phyloP scores from a whole-genome alignment of 495 filamentous ascomycete genomes.

The Neurospora pannonica region DNA sequence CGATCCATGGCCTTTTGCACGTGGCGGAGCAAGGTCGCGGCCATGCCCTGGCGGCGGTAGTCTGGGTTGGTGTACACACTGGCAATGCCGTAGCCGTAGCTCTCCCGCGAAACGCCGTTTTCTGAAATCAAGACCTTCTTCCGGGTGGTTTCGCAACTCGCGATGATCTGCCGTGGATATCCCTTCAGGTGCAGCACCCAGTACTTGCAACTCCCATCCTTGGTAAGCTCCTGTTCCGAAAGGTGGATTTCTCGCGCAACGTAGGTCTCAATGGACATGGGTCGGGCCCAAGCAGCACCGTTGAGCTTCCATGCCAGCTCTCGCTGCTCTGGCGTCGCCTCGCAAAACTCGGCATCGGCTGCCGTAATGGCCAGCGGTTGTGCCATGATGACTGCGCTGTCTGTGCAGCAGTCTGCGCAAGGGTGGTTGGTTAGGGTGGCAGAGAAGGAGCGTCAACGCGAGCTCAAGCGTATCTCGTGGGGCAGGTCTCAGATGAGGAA shows the following conservation, averaged over 20 bases:
- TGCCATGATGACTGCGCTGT: constrained; percentile 8
- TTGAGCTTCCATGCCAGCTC: constrained; percentile 12
- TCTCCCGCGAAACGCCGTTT: constrained; percentile 42
- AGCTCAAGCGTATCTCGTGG: background rate
- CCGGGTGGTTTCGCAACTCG: constrained; percentile 69
- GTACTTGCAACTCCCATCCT: constrained; percentile 49
- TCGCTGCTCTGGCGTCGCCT: constrained; percentile 16
- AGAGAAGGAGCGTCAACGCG: background rate
- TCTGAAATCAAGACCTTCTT: constrained; percentile 54
- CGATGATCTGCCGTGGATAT: constrained; percentile 44
- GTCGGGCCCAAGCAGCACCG: constrained; percentile 10
- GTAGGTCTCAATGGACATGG: constrained; percentile 43
- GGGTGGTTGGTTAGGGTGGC: background rate
- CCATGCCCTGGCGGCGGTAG: constrained; percentile 69
- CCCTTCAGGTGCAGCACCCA: constrained; percentile 59
- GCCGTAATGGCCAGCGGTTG: constrained; percentile 11
- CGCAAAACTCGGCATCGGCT: constrained; percentile 12
- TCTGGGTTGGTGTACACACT: constrained; percentile 70
- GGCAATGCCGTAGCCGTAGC: constrained; percentile 64
- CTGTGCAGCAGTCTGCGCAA: background rate
- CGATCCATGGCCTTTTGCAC: constrained; percentile 36
- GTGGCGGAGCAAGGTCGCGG: constrained; percentile 43
- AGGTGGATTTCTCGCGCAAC: constrained; percentile 57
- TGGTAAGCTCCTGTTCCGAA: constrained; percentile 43
- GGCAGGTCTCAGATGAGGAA: background rate